Conservation (phyloP, 768 basidiomycete species). For the Mycena sanguinolenta region DNA sequence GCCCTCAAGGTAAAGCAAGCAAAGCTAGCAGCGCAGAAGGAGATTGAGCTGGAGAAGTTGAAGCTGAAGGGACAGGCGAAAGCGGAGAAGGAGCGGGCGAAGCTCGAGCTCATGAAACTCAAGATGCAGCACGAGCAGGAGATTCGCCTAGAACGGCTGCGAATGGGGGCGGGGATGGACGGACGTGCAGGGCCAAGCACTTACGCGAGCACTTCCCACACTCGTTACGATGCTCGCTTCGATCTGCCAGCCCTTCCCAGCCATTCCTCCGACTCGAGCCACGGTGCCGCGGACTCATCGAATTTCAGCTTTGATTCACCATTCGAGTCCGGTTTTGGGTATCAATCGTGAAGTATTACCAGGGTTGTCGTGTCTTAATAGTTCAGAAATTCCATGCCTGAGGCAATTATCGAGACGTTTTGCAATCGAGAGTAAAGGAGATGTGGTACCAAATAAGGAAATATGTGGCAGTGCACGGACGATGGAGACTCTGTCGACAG, state of each 20-base stretch:
- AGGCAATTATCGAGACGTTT: no score
- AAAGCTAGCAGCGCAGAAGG: not conserved
- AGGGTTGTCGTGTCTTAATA: no score
- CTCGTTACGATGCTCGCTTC: no score
- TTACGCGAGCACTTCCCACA: no score
- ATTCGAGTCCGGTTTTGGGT: no score
- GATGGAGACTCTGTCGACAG: not conserved
- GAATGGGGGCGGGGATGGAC: not conserved
- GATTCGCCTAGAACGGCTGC: not conserved
- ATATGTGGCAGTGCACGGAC: not conserved
- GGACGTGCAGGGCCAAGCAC: no score
- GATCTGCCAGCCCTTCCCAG: no score
- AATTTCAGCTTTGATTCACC: no score
- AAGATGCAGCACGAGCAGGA: not conserved
- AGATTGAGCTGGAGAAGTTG: not conserved
- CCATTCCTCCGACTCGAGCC: no score
- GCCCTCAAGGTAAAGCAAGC: not conserved
- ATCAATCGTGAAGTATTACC: no score
- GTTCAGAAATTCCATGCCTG: no score
- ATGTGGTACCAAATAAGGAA: not conserved
- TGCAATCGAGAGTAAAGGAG: not conserved
- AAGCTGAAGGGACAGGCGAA: not conserved
- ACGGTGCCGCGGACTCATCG: no score
- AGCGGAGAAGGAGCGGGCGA: not conserved
- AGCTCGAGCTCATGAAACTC: not conserved